A percentile compares a stretch with the other conserved stretches of the same genome.
Evolutionary conservation across 2,329 filamentous ascomycete species (phyloP).

Genomic region (Fusarium solani-melongenae): DNA sequence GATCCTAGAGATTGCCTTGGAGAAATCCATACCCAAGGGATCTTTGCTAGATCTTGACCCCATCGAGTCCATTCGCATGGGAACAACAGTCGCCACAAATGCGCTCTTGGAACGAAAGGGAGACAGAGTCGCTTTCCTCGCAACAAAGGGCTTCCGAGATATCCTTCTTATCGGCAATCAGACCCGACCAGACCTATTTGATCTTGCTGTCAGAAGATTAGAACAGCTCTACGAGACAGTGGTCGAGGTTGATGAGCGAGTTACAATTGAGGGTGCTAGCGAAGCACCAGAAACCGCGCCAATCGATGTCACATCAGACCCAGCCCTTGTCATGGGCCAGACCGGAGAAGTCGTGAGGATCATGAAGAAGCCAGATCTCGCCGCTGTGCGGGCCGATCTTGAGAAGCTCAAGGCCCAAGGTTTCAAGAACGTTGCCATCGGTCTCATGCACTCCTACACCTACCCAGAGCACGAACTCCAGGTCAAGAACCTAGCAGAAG

Average conservation of each 20-base stretch:
- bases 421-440: slow-evolving; percentile 64
- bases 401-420: slow-evolving; percentile 71
- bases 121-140: slow-evolving; percentile 75
- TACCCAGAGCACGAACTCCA: slow-evolving; percentile 66
- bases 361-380: slow-evolving; percentile 67
- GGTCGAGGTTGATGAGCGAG: slow-evolving; percentile 79
- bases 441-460: slow-evolving; percentile 77
- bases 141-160: slow-evolving; percentile 79
- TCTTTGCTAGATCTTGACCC: slow-evolving; percentile 49
- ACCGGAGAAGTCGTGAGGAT: slow-evolving; percentile 77
- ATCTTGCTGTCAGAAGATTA: slow-evolving; percentile 74
- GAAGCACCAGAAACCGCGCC: slow-evolving; percentile 72
- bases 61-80: slow-evolving; percentile 78
- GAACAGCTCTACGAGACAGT: slow-evolving; percentile 77
- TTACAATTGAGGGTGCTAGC: slow-evolving; percentile 79
- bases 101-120: slow-evolving; percentile 81
- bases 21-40: slow-evolving; percentile 48
- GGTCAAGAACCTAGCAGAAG: slow-evolving; percentile 49
- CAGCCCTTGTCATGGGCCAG: slow-evolving; percentile 73
- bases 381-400: slow-evolving; percentile 65
- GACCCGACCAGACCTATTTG: slow-evolving; percentile 77
- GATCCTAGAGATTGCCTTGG: slow-evolving; percentile 50
- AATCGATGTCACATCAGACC: slow-evolving; percentile 53
- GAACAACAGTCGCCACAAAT: slow-evolving; percentile 84
- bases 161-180: slow-evolving; percentile 80